Evolutionary conservation across 495 filamentous ascomycete genomes (phyloP).

Genomic region (Pyrenula aspistea): DNA sequence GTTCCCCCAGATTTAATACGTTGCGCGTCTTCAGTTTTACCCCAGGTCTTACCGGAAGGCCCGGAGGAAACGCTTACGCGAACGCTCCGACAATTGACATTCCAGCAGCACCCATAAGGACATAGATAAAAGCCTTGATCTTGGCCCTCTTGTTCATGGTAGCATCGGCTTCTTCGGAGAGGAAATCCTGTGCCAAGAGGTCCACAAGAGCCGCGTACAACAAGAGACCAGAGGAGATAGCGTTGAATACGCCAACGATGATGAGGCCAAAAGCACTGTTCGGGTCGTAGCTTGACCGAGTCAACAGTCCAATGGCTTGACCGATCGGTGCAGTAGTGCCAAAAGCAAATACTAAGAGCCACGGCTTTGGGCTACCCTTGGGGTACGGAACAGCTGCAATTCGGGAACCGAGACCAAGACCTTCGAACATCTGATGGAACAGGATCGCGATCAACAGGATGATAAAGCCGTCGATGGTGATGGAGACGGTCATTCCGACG

Average conservation of each 20-base stretch:
- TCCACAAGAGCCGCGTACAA: conserved; percentile 53
- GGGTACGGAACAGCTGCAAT: conserved; percentile 56
- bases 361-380: conserved; percentile 39
- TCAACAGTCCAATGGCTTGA: conserved; percentile 64
- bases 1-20: too few relatives aligned
- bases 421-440: conserved; percentile 58
- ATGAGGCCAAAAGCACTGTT: conserved; percentile 51
- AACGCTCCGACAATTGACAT: not conserved
- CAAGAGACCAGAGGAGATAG: conserved; percentile 51
- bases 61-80: not conserved
- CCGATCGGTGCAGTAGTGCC: conserved; percentile 64
- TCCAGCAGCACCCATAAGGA: not conserved
- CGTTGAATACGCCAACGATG: conserved; percentile 58
- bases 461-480: conserved; percentile 45
- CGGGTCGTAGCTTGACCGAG: conserved; percentile 49
- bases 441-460: conserved; percentile 62
- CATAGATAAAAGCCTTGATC: not conserved
- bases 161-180: conserved; percentile 42
- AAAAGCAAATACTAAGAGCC: conserved; percentile 44
- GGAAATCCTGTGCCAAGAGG: conserved; percentile 50
- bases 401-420: conserved; percentile 59
- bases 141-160: conserved; percentile 9
- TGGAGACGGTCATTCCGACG: conserved; percentile 56
- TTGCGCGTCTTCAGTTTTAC: too few relatives aligned
- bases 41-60: too few relatives aligned